Base-by-base conservation (phyloP, 2,329 filamentous ascomycete species). In the Aspergillus puulaauensis region DNA sequence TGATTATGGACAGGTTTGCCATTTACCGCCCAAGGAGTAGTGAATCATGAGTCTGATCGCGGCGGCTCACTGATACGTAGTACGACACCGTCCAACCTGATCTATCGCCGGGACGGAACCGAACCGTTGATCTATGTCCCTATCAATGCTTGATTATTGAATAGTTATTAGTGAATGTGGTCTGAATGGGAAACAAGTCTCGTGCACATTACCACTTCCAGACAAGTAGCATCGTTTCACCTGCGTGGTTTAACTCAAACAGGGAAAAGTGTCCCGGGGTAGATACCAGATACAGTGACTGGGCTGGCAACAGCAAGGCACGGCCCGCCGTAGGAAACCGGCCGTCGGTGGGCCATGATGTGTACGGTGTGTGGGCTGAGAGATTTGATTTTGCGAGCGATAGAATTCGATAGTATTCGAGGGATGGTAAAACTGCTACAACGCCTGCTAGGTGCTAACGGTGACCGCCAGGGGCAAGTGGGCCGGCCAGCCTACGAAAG, bases 1-100 rank as follows among this genome's bases (percentile, higher is more conserved):
- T 56, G 47, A 45, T 17, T 2, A 4, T 14, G 15, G 11, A 35
- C 14, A 56, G 54, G 54, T 56, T 12, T 56, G 54, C 35, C 54
- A 56, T 44, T 17, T 54, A 24, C 52, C 52, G 4, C 27, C 23
- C 4, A 21, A 48, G 24, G 52, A 54, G 21, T 49, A 48, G 27
- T 31, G 27, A 31, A 31, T 11, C 0, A 31, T 4, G 27, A 31
- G 27, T 31, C 27, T 31, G 27, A 11, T 31, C 27, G 27, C 27
- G 23, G 27, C 27, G 9, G 27, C 9, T 31, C 27, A 31, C 9
- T 31, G 27, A 31, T 31, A 11, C 27, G 9, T 31, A 4, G 2
- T 31, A 8, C 27, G 2, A 31, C 9, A 31, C 27, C 21, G 21
- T 31, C 27, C 27, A 31, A 31, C 27, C 23, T 31, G 27, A 31